Evolutionary conservation across 257 asterid species (phyloP).

Genomic region (Gentiana straminea): DNA sequence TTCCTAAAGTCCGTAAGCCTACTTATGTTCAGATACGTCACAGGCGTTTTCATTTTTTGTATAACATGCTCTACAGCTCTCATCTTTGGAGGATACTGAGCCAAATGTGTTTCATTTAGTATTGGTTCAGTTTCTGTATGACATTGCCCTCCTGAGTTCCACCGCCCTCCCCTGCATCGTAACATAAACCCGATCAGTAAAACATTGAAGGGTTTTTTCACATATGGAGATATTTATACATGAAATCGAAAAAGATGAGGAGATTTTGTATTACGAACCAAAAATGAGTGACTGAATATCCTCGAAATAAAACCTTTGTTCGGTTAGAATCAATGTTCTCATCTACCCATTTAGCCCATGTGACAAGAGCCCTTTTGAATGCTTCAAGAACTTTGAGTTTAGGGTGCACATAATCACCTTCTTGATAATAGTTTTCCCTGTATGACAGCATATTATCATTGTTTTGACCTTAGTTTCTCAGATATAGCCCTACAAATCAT

Average conservation of each 20-base stretch:
- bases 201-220: too few relatives aligned
- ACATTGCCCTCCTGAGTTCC: conserved; percentile 95
- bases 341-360: conserved; percentile 92
- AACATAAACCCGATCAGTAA: not conserved
- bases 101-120: conserved; percentile 35
- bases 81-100: conserved; percentile 80
- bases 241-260: not conserved
- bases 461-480: not conserved
- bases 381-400: conserved; percentile 84
- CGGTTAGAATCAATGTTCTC: conserved; percentile 36
- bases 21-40: conserved; percentile 62
- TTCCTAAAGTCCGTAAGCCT: conserved; percentile 71
- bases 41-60: conserved; percentile 48
- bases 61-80: conserved; percentile 51
- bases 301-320: conserved; percentile 72
- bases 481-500: too few relatives aligned
- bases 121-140: conserved; percentile 68
- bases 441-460: conserved; percentile 7
- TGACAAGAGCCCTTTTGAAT: conserved; percentile 64
- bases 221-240: too few relatives aligned
- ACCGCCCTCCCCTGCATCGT: conserved; percentile 74
- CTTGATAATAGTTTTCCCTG: conserved; percentile 92
- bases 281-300: conserved; percentile 85
- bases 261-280: conserved; percentile 30
- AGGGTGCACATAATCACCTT: conserved; percentile 60